Evolutionary conservation across 192 early-diverging fungal genomes (phyloP).

Genomic region (Backusella macrospora): DNA sequence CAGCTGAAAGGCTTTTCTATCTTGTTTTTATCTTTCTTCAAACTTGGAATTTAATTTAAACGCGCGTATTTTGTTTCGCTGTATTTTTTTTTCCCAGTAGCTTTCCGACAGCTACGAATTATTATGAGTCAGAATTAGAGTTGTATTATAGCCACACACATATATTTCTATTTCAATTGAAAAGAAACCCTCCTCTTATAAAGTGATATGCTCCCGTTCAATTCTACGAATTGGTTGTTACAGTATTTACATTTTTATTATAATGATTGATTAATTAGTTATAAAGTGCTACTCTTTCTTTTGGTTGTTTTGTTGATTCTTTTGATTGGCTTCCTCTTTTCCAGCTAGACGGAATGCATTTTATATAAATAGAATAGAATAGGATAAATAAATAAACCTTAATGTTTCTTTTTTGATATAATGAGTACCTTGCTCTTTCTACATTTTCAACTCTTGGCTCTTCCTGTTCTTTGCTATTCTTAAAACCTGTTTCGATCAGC

Average conservation of each 20-base stretch:
- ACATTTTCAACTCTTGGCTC: not conserved
- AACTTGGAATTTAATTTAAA: too few relatives aligned
- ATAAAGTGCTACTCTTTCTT: not conserved
- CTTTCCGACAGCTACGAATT: too few relatives aligned
- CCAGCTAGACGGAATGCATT: not conserved
- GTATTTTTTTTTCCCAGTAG: too few relatives aligned
- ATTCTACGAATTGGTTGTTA: too few relatives aligned
- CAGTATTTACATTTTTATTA: not conserved
- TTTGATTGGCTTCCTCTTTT: not conserved
- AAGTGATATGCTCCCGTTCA: too few relatives aligned
- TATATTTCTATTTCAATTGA: too few relatives aligned
- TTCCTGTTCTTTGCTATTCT: not conserved
- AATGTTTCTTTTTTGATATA: not conserved
- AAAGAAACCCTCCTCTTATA: too few relatives aligned
- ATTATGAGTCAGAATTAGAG: too few relatives aligned
- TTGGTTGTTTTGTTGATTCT: not conserved
- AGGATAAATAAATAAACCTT: not conserved
- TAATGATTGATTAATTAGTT: not conserved
- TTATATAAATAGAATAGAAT: not conserved
- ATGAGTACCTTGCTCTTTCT: not conserved
- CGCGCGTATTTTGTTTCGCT: too few relatives aligned
- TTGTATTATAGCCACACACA: too few relatives aligned
- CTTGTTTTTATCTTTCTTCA: too few relatives aligned
- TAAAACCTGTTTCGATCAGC: not conserved
- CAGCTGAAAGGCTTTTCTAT: too few relatives aligned